phyloP scores from a whole-genome alignment of 2,329 filamentous ascomycete species.

The Neofusicoccum parvum region DNA sequence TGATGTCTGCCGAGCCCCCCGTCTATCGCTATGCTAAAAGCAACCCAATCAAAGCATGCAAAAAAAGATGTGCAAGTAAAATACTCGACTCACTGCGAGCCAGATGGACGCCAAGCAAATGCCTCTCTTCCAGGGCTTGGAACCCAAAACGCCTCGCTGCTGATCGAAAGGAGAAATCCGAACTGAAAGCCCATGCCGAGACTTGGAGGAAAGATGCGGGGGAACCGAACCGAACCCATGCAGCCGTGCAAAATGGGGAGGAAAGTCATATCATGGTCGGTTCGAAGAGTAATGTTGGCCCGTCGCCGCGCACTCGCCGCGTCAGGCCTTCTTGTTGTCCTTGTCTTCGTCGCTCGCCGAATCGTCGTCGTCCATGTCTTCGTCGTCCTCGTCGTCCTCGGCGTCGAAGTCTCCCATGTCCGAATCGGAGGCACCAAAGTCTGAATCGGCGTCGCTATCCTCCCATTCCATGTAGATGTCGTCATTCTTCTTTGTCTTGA shows the following conservation, averaged over 20 bases:
- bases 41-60: constrained; percentile 2
- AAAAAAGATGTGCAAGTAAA: background rate
- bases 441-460: constrained; percentile 56
- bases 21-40: constrained; percentile 19
- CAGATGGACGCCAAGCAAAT: constrained; percentile 21
- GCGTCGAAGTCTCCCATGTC: constrained; percentile 42
- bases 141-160: constrained; percentile 20
- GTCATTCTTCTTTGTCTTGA: constrained; percentile 62
- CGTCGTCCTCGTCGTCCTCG: constrained; percentile 61
- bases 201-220: background rate
- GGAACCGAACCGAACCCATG: background rate
- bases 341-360: constrained; percentile 37
- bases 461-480: constrained; percentile 61
- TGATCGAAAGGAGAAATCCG: background rate
- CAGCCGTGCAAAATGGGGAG: background rate
- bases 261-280: background rate
- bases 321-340: constrained; percentile 5
- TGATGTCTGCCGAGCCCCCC: background rate
- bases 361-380: constrained; percentile 63
- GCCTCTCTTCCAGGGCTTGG: constrained; percentile 4
- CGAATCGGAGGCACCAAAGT: constrained; percentile 71
- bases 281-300: background rate
- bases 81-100: constrained; percentile 1
- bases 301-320: too few species aligned
- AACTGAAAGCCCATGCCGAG: background rate